phyloP scores from a whole-genome alignment of 805 yeast species.

The Wickerhamiella slavikovae region DNA sequence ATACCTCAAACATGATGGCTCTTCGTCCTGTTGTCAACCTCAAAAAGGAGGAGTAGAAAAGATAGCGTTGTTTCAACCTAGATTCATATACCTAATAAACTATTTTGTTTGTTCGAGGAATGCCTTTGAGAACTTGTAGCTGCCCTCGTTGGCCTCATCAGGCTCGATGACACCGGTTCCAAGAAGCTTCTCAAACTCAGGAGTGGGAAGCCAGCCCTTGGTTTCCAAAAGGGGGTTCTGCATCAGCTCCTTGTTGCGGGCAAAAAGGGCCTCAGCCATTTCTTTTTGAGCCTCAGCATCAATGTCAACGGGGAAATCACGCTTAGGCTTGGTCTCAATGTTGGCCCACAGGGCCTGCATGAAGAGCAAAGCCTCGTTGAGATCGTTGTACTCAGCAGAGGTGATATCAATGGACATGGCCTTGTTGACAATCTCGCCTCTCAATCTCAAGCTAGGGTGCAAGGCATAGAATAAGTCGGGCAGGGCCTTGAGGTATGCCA shows the following conservation, averaged over 20 bases:
- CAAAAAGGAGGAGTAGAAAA: not conserved
- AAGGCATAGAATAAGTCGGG: constrained; percentile 60
- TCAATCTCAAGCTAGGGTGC: constrained; percentile 50
- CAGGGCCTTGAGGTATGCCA: constrained; percentile 40
- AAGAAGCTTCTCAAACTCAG: constrained; percentile 55
- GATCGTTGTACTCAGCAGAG: constrained; percentile 11
- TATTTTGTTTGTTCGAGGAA: constrained; percentile 3
- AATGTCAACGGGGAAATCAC: constrained; percentile 37
- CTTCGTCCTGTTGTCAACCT: constrained; percentile 14
- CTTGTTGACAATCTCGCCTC: constrained; percentile 17
- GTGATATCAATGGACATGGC: constrained; percentile 12
- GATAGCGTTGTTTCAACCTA: not conserved
- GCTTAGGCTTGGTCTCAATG: constrained; percentile 6
- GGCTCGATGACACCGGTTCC: constrained; percentile 49
- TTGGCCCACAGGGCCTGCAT: constrained; percentile 9
- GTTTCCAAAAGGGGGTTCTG: constrained; percentile 73
- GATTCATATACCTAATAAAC: not conserved
- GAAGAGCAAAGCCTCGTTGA: constrained; percentile 9
- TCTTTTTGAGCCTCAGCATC: constrained; percentile 36
- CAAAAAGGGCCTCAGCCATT: constrained; percentile 36
- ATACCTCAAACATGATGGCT: constrained; percentile 66
- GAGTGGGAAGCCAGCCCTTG: constrained; percentile 92
- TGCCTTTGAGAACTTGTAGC: constrained; percentile 21
- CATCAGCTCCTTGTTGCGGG: constrained; percentile 46
- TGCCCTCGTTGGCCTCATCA: constrained; percentile 28